Conservation (phyloP, 148 eudicot species). For the Rhododendron mucronatum region DNA sequence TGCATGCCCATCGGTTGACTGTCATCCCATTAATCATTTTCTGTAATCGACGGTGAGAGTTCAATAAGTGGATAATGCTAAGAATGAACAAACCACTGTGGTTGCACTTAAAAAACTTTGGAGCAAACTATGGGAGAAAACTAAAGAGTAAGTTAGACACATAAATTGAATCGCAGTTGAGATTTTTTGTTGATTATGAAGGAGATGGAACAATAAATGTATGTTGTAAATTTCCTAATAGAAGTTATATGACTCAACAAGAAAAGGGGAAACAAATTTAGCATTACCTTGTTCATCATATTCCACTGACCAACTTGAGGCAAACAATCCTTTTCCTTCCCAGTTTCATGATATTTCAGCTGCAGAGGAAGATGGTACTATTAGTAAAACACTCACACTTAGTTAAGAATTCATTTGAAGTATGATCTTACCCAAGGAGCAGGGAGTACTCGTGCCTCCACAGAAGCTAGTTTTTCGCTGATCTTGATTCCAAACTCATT, state of each 20-base stretch:
- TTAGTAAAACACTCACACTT: neutral
- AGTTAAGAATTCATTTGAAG: neutral
- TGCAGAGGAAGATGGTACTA: constrained; percentile 14
- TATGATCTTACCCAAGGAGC: constrained; percentile 58
- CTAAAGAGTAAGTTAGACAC: neutral
- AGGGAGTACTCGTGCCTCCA: constrained; percentile 76
- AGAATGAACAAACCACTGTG: neutral
- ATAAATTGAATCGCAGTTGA: neutral
- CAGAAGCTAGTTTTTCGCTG: constrained; percentile 51
- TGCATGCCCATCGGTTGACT: constrained; percentile 71
- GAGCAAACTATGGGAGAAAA: neutral
- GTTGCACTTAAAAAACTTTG: neutral
- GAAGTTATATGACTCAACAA: neutral
- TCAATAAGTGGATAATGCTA: neutral
- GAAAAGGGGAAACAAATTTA: neutral
- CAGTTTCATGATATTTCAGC: constrained; percentile 72
- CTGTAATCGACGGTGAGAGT: constrained; percentile 21
- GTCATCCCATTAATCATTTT: constrained; percentile 75
- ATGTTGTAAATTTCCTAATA: neutral
- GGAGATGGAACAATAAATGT: neutral
- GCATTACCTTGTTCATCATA: constrained; percentile 70
- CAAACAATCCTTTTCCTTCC: constrained; percentile 65
- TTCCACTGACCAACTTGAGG: constrained; percentile 85
- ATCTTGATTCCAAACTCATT: constrained; percentile 68
- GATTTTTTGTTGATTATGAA: neutral